These are phyloP conservation scores for Alloascoidea africana DNA, from an alignment of 805 yeast species.

Conservation along the genomic window DNA sequence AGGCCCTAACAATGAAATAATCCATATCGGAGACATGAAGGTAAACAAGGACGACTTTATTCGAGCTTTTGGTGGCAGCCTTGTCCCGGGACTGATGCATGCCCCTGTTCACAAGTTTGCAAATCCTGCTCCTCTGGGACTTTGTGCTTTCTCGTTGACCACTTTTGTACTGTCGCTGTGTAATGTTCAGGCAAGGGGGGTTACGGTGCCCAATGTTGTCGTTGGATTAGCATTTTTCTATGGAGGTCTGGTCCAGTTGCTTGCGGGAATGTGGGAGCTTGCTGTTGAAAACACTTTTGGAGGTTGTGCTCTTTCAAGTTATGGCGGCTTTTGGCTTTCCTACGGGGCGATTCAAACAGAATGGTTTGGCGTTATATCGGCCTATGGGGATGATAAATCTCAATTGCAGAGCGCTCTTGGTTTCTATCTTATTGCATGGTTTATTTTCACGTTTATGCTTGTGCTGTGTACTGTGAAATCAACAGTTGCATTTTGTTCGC, in stretches of 20 bases:
- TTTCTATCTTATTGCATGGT: slow-evolving; percentile 47
- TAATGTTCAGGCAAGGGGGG: slow-evolving; percentile 40
- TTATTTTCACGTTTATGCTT: slow-evolving; percentile 41
- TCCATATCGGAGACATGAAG: slow-evolving; percentile 24
- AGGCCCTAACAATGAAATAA: slow-evolving; percentile 11
- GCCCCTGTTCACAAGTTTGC: slow-evolving; percentile 45
- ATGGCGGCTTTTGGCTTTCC: slow-evolving; percentile 60
- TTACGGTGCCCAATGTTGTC: slow-evolving; percentile 34
- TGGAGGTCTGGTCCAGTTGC: slow-evolving; percentile 44
- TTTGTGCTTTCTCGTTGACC: slow-evolving; percentile 45
- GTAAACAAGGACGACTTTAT: slow-evolving; percentile 25
- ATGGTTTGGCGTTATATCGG: slow-evolving; percentile 42
- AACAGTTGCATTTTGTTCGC: slow-evolving; percentile 43
- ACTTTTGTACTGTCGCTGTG: slow-evolving; percentile 43
- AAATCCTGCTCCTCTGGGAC: slow-evolving; percentile 53
- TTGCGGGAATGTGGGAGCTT: slow-evolving; percentile 56
- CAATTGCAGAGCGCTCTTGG: slow-evolving; percentile 30
- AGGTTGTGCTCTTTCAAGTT: slow-evolving; percentile 45
- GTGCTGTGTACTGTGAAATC: slow-evolving; percentile 43
- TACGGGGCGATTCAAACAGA: slow-evolving; percentile 43
- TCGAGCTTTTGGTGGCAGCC: slow-evolving; percentile 40
- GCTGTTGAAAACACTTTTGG: slow-evolving; percentile 53
- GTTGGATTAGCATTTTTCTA: slow-evolving; percentile 45
- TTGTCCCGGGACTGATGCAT: slow-evolving; percentile 51
- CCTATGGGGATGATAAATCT: slow-evolving; percentile 26